Evolutionary conservation across 2,329 filamentous ascomycete genomes (phyloP), one percentile per base, ranked within the genome.

Genomic region (Colletotrichum sp.): DNA sequence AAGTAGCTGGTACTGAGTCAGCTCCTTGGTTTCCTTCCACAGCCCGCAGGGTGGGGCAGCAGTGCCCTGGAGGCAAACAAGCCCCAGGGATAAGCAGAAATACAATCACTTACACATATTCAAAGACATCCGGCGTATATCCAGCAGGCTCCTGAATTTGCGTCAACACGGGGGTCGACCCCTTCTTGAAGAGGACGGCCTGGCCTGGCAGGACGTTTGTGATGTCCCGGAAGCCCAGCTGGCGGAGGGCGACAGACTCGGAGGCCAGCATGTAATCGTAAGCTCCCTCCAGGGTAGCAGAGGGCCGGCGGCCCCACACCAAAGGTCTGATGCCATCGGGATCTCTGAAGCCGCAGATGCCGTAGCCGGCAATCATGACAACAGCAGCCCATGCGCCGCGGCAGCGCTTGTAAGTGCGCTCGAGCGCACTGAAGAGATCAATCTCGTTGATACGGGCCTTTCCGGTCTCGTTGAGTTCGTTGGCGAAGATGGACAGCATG

Each of bases 241-340:
- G 95, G 61, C 91, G 91, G 63, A 98, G 87, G 10, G 95, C 96
- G 66, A 98, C 93, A 10, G 94, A 96, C 85, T 98, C 96, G 0
- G 95, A 98, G 1, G 95, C 95, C 88, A 98, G 92, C 90, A 98
- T 95, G 87, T 98, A 98, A 84, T 98, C 96, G 76, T 86, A 93
- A 7, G 92, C 92, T 6, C 90, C 88, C 43, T 91, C 89, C 52
- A 92, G 74, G 0, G 89, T 93, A 16, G 88, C 84, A 2, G 94
- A 95, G 2, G 92, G 90, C 70, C 95, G 91, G 65, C 92, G 94
- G 57, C 96, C 96, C 12, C 98, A 86, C 63, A 94, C 91, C 78
- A 98, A 91, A 4, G 96, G 96, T 15, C 96, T 94, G 81, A 97
- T 97, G 68, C 94, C 95, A 80, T 95, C 82, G 18, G 75, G 80